Conservation (phyloP, 768 basidiomycete genomes). For the Termitomyces sp. region DNA sequence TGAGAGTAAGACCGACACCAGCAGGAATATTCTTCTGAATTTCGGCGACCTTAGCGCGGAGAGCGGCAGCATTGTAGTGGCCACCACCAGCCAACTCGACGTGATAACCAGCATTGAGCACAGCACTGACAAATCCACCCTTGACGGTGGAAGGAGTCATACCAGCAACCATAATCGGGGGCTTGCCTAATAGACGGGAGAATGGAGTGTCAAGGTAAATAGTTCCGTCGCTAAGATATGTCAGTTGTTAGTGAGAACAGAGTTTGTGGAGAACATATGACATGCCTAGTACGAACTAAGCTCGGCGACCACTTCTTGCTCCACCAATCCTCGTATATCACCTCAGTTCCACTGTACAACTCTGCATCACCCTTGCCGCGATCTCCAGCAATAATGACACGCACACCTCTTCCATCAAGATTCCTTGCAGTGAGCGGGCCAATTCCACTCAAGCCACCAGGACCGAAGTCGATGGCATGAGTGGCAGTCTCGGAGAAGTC, state of each 20-base stretch:
- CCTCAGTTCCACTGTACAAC: slow-evolving; percentile 61
- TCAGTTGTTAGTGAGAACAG: slow-evolving; percentile 16
- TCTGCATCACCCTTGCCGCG: slow-evolving; percentile 87
- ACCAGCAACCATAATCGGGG: slow-evolving; percentile 98
- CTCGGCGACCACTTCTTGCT: slow-evolving; percentile 81
- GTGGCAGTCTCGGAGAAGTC: slow-evolving; percentile 88
- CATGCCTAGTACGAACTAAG: slow-evolving; percentile 86
- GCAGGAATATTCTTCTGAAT: slow-evolving; percentile 82
- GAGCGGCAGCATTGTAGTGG: slow-evolving; percentile 88
- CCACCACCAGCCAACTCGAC: slow-evolving; percentile 97
- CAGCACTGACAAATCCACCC: slow-evolving; percentile 90
- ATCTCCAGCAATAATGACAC: slow-evolving; percentile 88
- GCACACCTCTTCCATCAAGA: slow-evolving; percentile 90
- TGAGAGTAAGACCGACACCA: slow-evolving; percentile 91
- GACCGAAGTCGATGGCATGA: slow-evolving; percentile 95
- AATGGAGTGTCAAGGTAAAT: slow-evolving; percentile 94
- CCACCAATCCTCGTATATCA: slow-evolving; percentile 89
- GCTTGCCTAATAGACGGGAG: slow-evolving; percentile 93
- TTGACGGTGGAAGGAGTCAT: slow-evolving; percentile 99
- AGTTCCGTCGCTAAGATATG: slow-evolving; percentile 72
- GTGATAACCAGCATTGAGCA: slow-evolving; percentile 92
- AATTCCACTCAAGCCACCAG: slow-evolving; percentile 91
- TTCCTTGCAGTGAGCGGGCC: slow-evolving; percentile 88
- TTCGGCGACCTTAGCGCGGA: slow-evolving; percentile 89
- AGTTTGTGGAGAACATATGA: slow-evolving; percentile 10